phyloP scores from a whole-genome alignment of 1,284 basidiomycete species.

The Cutaneotrichosporon sp. region DNA sequence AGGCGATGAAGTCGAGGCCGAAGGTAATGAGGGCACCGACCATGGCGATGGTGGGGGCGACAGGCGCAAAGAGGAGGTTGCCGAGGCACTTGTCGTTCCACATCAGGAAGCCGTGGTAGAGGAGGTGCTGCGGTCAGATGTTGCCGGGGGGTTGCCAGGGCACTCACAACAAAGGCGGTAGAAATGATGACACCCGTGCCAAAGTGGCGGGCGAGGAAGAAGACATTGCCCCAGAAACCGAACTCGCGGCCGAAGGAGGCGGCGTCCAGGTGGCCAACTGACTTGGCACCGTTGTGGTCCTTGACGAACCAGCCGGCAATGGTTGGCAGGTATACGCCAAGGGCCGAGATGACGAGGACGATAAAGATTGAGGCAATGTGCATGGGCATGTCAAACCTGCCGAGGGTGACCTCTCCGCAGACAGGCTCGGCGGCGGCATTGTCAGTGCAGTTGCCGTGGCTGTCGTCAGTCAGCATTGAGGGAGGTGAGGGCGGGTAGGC shows the following conservation, averaged over 20 bases:
- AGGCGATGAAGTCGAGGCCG: conserved; percentile 50
- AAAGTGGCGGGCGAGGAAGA: conserved; percentile 52
- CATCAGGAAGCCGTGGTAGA: conserved; percentile 55
- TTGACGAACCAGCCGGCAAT: conserved; percentile 31
- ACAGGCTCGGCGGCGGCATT: conserved; percentile 30
- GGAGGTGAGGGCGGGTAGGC: background rate
- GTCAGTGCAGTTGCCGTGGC: conserved; percentile 53
- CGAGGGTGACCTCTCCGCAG: conserved; percentile 39
- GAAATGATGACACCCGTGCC: conserved; percentile 55
- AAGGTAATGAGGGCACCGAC: conserved; percentile 45
- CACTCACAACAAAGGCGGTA: conserved; percentile 51
- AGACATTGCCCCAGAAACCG: conserved; percentile 39
- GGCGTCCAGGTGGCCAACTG: conserved; percentile 19
- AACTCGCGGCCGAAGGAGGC: conserved; percentile 29
- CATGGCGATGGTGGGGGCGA: conserved; percentile 53
- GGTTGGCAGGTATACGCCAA: conserved; percentile 51
- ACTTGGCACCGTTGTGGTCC: background rate
- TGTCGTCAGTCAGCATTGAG: conserved; percentile 23
- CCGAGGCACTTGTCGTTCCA: conserved; percentile 54
- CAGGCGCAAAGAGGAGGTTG: conserved; percentile 53
- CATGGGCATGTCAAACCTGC: conserved; percentile 50
- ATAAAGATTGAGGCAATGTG: conserved; percentile 56
- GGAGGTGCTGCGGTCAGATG: conserved; percentile 42
- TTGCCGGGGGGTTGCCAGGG: background rate
- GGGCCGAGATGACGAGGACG: conserved; percentile 48